phyloP scores from a whole-genome alignment of 768 basidiomycete genomes.

The Tulasnella sp. region DNA sequence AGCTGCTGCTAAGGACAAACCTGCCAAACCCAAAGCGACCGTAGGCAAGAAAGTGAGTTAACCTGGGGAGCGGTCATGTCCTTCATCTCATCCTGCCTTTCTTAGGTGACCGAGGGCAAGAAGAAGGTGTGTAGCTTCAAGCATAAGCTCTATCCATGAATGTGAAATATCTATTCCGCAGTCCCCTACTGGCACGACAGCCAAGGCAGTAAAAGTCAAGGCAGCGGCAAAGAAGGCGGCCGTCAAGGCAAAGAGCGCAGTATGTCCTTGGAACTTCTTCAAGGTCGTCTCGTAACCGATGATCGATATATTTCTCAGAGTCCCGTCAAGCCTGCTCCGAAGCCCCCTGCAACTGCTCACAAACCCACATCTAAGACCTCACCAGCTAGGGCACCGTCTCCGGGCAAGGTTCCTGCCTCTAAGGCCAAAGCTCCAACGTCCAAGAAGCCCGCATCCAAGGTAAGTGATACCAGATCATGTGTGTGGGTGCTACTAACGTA shows the following conservation, averaged over 20 bases:
- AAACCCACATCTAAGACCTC: neutral
- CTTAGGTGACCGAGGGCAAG: neutral
- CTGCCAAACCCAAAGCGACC: neutral
- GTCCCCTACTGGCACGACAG: no score
- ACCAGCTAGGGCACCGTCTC: neutral
- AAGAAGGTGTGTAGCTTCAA: neutral
- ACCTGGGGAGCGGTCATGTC: neutral
- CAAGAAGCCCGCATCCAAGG: constrained; percentile 7
- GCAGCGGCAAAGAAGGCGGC: constrained; percentile 4
- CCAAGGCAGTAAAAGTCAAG: constrained; percentile 6
- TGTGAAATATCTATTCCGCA: no score
- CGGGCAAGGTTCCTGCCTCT: neutral
- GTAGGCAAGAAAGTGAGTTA: constrained; percentile 1
- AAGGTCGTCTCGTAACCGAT: neutral
- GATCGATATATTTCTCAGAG: neutral
- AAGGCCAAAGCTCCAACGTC: constrained; percentile 3
- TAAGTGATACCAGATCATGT: neutral
- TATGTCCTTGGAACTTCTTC: neutral
- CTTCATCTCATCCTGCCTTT: neutral
- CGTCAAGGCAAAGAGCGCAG: neutral
- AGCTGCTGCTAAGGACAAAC: neutral
- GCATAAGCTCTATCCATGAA: no score
- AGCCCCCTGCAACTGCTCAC: neutral
- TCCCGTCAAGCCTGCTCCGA: neutral
- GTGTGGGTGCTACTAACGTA: neutral